phyloP scores from a whole-genome alignment of 352 stramenopile genomes.

The Globisporangium echinulatum region DNA sequence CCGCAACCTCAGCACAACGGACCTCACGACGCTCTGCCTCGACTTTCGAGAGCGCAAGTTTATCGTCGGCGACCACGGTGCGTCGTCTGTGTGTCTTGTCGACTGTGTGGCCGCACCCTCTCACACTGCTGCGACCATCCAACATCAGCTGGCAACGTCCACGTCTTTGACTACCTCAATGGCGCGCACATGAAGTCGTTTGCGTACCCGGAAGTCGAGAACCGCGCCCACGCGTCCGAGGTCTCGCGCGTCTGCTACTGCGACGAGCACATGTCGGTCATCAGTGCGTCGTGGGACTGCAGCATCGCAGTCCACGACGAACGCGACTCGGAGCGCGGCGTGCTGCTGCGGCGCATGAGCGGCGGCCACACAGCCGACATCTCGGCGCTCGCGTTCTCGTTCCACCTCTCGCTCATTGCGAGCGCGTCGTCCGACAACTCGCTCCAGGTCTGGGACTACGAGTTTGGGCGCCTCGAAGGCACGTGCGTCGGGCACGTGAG shows the following conservation, averaged over 20 bases:
- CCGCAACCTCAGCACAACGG: conserved; percentile 51
- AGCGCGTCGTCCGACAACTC: conserved; percentile 62
- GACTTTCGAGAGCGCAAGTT: conserved; percentile 85
- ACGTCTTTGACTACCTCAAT: conserved; percentile 87
- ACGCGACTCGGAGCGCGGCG: conserved; percentile 67
- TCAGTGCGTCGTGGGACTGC: conserved; percentile 77
- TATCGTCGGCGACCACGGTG: conserved; percentile 76
- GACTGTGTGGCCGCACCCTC: neutral
- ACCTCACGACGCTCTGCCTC: conserved; percentile 75
- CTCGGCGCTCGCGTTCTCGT: conserved; percentile 67
- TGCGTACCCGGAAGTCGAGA: conserved; percentile 54
- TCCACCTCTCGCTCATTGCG: conserved; percentile 67
- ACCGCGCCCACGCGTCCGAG: conserved; percentile 63
- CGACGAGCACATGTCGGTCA: conserved; percentile 79
- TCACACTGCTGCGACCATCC: neutral
- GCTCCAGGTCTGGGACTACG: conserved; percentile 84
- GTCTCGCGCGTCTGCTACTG: conserved; percentile 79
- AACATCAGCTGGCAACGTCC: conserved; percentile 47
- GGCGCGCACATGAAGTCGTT: conserved; percentile 85
- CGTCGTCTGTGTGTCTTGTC: neutral
- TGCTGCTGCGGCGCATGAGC: conserved; percentile 66
- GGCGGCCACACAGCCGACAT: conserved; percentile 77
- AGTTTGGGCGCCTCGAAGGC: conserved; percentile 76
- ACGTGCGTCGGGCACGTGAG: conserved; percentile 71
- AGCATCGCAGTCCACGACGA: conserved; percentile 84